These are phyloP conservation scores for Calocera cornea DNA, from an alignment of 768 basidiomycete species.

Conservation along the genomic window DNA sequence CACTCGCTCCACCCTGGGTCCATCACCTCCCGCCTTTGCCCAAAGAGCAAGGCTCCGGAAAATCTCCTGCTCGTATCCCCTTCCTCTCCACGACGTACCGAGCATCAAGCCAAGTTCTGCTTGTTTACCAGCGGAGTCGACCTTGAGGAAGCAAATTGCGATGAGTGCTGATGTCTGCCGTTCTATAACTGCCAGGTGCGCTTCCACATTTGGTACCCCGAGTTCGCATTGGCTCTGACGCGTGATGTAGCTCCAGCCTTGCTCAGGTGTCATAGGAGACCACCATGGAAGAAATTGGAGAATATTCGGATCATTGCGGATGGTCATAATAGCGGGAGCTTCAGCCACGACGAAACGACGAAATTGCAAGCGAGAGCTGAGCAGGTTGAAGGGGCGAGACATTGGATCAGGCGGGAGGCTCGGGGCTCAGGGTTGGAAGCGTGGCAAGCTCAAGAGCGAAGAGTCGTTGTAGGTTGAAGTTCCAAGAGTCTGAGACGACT, in stretches of 20 bases:
- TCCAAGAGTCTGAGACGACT: no score
- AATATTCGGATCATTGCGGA: not conserved
- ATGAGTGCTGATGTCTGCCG: not conserved
- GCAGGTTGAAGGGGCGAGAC: not conserved
- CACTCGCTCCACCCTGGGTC: not conserved
- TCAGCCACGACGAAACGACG: not conserved
- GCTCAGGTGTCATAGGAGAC: not conserved
- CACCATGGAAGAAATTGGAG: not conserved
- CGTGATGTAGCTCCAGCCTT: not conserved
- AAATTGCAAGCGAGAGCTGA: not conserved
- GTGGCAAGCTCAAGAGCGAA: not conserved
- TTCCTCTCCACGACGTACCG: not conserved
- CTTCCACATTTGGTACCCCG: not conserved
- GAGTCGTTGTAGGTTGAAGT: no score
- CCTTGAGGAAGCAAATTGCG: not conserved
- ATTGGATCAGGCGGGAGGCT: not conserved
- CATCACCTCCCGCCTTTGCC: not conserved
- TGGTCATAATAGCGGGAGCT: not conserved
- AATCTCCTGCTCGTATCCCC: not conserved
- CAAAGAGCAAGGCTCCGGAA: not conserved
- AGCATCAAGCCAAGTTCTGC: not conserved
- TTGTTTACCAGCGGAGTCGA: not conserved
- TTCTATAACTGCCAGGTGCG: not conserved
- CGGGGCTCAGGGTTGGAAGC: not conserved
- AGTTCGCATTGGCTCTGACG: not conserved